These are phyloP conservation scores for Acacia confusa DNA, from an alignment of 306 rosid genomes.

Conservation along the genomic window DNA sequence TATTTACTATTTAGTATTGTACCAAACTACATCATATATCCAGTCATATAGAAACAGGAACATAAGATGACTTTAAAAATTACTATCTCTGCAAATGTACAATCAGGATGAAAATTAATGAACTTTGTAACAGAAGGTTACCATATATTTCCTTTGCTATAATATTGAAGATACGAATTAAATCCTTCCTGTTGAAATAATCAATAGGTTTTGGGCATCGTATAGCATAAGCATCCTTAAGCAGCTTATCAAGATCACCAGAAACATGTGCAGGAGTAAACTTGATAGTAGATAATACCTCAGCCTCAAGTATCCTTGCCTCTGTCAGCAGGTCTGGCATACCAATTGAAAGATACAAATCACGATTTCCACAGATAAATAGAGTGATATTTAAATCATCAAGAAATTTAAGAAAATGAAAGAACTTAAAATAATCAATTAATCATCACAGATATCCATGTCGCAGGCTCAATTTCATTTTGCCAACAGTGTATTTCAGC, in stretches of 20 bases:
- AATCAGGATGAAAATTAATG: neutral
- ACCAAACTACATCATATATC: neutral
- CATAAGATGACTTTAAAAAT: slow-evolving; percentile 14
- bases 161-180: slow-evolving; percentile 48
- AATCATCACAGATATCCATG: neutral
- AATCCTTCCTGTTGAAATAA: slow-evolving; percentile 39
- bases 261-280: slow-evolving; percentile 8
- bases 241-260: slow-evolving; percentile 38
- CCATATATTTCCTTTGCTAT: slow-evolving; percentile 48
- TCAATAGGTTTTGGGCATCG: slow-evolving; percentile 43
- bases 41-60: slow-evolving; percentile 4
- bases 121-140: slow-evolving; percentile 28
- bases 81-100: slow-evolving; percentile 10
- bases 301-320: slow-evolving; percentile 31
- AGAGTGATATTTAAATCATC: slow-evolving; percentile 1
- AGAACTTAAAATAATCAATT: neutral
- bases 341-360: slow-evolving; percentile 21
- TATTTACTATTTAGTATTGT: neutral
- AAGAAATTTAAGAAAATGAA: neutral
- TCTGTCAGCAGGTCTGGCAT: slow-evolving; percentile 29
- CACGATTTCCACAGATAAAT: slow-evolving; percentile 12
- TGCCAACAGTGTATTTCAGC: neutral
- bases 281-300: slow-evolving; percentile 29
- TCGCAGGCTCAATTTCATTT: neutral
- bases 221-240: slow-evolving; percentile 34